Evolutionary conservation across 1,139 yeast genomes (phyloP), one percentile per base, ranked within the genome.

Genomic region (Lodderomyces metapsilosis): DNA sequence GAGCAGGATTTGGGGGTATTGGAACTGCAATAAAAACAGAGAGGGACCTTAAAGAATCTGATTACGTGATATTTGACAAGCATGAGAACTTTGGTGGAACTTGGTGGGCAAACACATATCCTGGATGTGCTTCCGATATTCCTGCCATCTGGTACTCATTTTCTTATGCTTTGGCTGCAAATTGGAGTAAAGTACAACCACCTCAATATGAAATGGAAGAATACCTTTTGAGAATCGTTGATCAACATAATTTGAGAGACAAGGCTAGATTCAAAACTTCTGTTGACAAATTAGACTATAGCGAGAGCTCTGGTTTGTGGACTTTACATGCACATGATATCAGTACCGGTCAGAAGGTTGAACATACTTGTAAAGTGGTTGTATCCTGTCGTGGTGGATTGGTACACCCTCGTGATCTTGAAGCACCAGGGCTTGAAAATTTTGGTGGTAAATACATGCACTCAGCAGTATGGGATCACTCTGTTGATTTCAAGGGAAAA

Each of bases 101-200:
- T 32, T 76, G 81, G 81, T 69, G 65, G 54, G 76, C 77, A 39
- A 76, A 76, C 50, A 64, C 76, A 3, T 76, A 76, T 47, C 81
- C 80, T 3, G 80, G 80, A 5, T 74, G 78, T 52, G 80, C 79
- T 27, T 66, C 74, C 17, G 78, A 73, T 50, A 68, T 74, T 41
- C 81, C 80, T 3, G 74, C 76, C 1, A 52, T 72, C 25, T 76
- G 77, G 72, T 72, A 74, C 45, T 66, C 74, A 22, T 65, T 65
- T 40, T 67, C 64, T 18, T 62, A 61, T 39, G 74, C 64, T 41
- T 58, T 74, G 50, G 71, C 67, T 49, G 58, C 57, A 31, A 66
- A 64, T 38, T 76, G 80, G 80, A 62, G 67, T 42, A 64, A 64
- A 46, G 43, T 69, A 16, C 68, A 71, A 37, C 80, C 81, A 6